Evolutionary conservation across 139 green algal species (phyloP), one percentile per base, ranked within the genome.

Genomic region (Asterochloris erici): DNA sequence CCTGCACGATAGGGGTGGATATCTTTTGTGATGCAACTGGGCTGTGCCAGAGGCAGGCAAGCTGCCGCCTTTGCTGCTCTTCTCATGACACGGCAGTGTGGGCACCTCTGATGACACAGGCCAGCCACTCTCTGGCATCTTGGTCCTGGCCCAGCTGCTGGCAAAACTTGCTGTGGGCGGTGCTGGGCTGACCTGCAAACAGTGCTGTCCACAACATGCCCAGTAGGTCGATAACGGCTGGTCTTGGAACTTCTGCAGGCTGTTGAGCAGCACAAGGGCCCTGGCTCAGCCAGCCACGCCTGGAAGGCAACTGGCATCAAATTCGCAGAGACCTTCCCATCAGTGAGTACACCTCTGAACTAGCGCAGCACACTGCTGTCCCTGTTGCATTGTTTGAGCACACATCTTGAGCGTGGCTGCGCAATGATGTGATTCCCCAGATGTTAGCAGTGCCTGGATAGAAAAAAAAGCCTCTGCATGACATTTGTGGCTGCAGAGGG

Each of bases 261-360:
- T 2, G 4, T 54, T 54, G 38, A 54, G 38, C 38, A 54, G 38
- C 38, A 54, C 38, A 54, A 54, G 38, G 38, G 38, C 38, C 38
- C 38, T 54, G 38, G 38, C 38, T 54, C 38, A 54, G 38, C 38
- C 38, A 54, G 38, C 6, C 38, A 2, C 38, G 38, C 38, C 38
- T 54, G 76, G 76, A 80, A 70, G 76, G 76, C 23, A 15, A 80
- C 76, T 23, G 76, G 76, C 76, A 9, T 80, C 14, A n/a, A 80
- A 6, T 29, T 80, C 0, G 26, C 29, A 24, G 76, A 28, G 24
- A 70, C 68, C 76, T 80, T 80, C 60, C 76, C 76, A 54, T 69
- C 54, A 62, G 76, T 80, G 23, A n/a, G 76, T 76, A 9, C 38
- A 24, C 1, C 26, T 26, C 0, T 29, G n/a, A 61, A 24, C 19